phyloP scores from a whole-genome alignment of 1,284 basidiomycete species.

The Laetiporus sulphureus region DNA sequence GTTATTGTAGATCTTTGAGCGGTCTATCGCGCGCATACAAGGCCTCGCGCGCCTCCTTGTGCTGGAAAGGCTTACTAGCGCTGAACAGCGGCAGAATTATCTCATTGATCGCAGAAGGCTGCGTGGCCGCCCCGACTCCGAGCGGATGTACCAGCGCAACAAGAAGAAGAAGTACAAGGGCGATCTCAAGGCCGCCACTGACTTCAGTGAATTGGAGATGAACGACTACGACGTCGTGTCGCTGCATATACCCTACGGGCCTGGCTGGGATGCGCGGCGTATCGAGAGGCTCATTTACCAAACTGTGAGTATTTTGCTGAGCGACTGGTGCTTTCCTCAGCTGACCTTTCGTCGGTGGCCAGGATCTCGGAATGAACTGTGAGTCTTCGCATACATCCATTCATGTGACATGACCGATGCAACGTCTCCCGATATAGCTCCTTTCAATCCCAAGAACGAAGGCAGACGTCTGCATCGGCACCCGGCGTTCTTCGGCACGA shows the following conservation, averaged over 20 bases:
- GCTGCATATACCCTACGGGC: slow-evolving; percentile 57
- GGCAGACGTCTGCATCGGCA: slow-evolving; percentile 51
- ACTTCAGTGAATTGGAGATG: slow-evolving; percentile 41
- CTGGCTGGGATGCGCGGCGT: slow-evolving; percentile 49
- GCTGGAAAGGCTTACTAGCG: slow-evolving; percentile 43
- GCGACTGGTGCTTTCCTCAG: not conserved
- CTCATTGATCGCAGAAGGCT: slow-evolving; percentile 38
- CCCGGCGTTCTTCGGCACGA: slow-evolving; percentile 54
- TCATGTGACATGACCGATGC: not conserved
- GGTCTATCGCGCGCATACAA: slow-evolving; percentile 44
- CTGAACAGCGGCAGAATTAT: slow-evolving; percentile 37
- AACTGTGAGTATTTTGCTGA: slow-evolving; percentile 26
- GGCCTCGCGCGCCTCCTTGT: slow-evolving; percentile 54
- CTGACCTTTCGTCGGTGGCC: not conserved
- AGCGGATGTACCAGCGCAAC: slow-evolving; percentile 13
- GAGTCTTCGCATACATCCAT: slow-evolving; percentile 14
- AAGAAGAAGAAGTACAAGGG: slow-evolving; percentile 36
- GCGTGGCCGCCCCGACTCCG: slow-evolving; percentile 37
- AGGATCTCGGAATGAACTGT: slow-evolving; percentile 56
- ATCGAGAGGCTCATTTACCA: slow-evolving; percentile 54
- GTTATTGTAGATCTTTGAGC: slow-evolving; percentile 45
- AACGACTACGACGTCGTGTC: slow-evolving; percentile 53
- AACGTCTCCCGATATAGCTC: slow-evolving; percentile 29
- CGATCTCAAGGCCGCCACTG: slow-evolving; percentile 41
- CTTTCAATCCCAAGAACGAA: slow-evolving; percentile 57